Conservation (phyloP, 2,329 filamentous ascomycete genomes). For the Thielaviopsis musarum region DNA sequence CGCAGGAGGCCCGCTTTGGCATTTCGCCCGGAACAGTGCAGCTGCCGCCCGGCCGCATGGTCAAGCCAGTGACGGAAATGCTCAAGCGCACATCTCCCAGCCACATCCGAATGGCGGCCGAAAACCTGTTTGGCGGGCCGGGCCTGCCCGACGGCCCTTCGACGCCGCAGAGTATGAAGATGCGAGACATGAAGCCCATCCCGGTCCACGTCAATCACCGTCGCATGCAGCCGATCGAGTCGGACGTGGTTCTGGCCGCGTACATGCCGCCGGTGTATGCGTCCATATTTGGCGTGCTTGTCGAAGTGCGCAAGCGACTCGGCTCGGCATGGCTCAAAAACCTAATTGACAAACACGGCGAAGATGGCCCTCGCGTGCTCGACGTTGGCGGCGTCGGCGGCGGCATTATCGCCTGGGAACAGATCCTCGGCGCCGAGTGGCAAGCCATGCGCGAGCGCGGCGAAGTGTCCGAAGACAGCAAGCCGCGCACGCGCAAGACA, state of each 20-base stretch:
- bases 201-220: constrained; percentile 45
- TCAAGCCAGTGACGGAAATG: constrained; percentile 51
- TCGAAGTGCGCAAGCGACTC: constrained; percentile 57
- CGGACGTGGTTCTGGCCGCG: constrained; percentile 53
- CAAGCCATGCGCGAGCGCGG: constrained; percentile 43
- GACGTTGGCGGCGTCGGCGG: constrained; percentile 63
- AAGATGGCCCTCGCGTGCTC: constrained; percentile 44
- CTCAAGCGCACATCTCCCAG: constrained; percentile 51
- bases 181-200: constrained; percentile 45
- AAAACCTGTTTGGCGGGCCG: constrained; percentile 57
- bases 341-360: constrained; percentile 40
- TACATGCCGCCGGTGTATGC: constrained; percentile 58
- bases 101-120: constrained; percentile 58
- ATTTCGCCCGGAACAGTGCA: constrained; percentile 57
- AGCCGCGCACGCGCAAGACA: constrained; percentile 54
- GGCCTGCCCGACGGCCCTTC: constrained; percentile 62
- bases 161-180: constrained; percentile 42
- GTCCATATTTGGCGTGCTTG: constrained; percentile 46
- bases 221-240: constrained; percentile 58
- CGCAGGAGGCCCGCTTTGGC: constrained; percentile 54
- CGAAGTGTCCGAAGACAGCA: constrained; percentile 17
- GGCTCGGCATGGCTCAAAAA: constrained; percentile 54
- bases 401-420: constrained; percentile 57
- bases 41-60: constrained; percentile 54
- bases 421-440: constrained; percentile 70